Base-by-base conservation (phyloP, 2,329 filamentous ascomycete genomes). In the Penicillium sp. region DNA sequence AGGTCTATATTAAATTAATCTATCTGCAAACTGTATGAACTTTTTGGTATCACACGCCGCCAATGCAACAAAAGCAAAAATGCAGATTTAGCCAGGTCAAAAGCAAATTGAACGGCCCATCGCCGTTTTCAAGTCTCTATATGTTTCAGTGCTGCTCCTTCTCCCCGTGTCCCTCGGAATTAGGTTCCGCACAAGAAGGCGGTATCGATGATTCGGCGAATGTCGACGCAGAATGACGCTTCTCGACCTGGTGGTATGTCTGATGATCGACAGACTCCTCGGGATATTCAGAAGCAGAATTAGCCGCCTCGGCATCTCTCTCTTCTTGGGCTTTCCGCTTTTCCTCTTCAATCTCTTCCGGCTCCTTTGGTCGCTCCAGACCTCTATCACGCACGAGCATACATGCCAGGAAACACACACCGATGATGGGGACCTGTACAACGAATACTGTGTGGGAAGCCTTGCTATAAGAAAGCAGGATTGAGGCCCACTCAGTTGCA, bases 381-480 rank as follows among this genome's bases (percentile, higher is more conserved):
- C 82, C 83, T 33, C 73, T 73, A 56, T 84, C 79, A 51, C 78
- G 80, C 56, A 87, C 76, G 12, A 86, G 76, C 0, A 81, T 10
- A 59, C 81, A 84, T 1, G 79, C 71, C 7, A 82, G 44, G 12
- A 86, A 73, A 59, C 81, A 84, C 0, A 79, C 47, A 0, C 77
- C 82, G 9, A 84, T 80, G 4, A 86, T 61, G 0, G 84, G 83
- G 0, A 83, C 77, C 66, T 83, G 83, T 39, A 85, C 68, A 25
- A 82, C 79, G 59, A 87, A 87, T 0, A 87, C 83, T 0, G 79
- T 77, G 31, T 78, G 76, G 23, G 80, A 85, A 0, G 82, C 85
- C 10, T 73, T 72, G 67, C 81, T 80, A 67, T 86, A 86, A 0
- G 83, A 80, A 39, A 75, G 62, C 8, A 82, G 59, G 2, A 86